Conservation (phyloP, 1,284 basidiomycete genomes). For the Microstroma glucosiphilum region DNA sequence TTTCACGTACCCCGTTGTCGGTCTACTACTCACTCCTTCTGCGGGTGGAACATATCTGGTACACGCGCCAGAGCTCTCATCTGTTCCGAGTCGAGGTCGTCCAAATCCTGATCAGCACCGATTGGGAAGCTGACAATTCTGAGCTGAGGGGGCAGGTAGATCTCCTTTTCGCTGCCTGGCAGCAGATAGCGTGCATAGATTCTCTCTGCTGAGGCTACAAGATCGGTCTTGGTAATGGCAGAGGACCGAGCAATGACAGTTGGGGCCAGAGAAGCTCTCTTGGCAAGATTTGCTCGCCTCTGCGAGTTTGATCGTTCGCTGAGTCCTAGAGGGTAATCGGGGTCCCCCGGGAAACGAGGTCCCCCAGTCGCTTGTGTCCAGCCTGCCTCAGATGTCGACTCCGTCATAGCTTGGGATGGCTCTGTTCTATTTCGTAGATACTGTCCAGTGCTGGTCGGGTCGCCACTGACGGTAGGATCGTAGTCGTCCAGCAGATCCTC, state of each 20-base stretch:
- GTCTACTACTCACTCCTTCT: constrained; percentile 67
- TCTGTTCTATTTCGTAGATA: neutral
- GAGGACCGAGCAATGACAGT: constrained; percentile 70
- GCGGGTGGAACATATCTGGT: constrained; percentile 91
- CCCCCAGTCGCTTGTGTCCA: constrained; percentile 10
- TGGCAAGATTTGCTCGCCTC: constrained; percentile 35
- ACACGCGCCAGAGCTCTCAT: constrained; percentile 74
- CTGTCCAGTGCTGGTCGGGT: neutral
- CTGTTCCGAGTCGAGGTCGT: constrained; percentile 61
- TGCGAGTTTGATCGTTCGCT: constrained; percentile 21
- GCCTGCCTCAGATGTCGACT: neutral
- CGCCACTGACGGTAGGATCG: neutral
- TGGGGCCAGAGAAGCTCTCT: constrained; percentile 37
- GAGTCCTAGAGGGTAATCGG: constrained; percentile 23
- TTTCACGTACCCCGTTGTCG: too few species aligned
- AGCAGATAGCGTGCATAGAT: constrained; percentile 87
- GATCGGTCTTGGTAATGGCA: constrained; percentile 80
- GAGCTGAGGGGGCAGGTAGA: constrained; percentile 69
- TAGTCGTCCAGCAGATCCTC: constrained; percentile 1
- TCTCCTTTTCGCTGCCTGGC: constrained; percentile 65
- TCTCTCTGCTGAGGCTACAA: constrained; percentile 86
- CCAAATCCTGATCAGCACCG: constrained; percentile 61
- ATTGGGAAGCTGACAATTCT: constrained; percentile 53
- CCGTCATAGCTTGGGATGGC: neutral
- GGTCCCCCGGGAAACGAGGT: constrained; percentile 43